Evolutionary conservation across 2,329 filamentous ascomycete genomes (phyloP), one percentile per base, ranked within the genome.

Genomic region (Dactylonectria macrodidyma): DNA sequence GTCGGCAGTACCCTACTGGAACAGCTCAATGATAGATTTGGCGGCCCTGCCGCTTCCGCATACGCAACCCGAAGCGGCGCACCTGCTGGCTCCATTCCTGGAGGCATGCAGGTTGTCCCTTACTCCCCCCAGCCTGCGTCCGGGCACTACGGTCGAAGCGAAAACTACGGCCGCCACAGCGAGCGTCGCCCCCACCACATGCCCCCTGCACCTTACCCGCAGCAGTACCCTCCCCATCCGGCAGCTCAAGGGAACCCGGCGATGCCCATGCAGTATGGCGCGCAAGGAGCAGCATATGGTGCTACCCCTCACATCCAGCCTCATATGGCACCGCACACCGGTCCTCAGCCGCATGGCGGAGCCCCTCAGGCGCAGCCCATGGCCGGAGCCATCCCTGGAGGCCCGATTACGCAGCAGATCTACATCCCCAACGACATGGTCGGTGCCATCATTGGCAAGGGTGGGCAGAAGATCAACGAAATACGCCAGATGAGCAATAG

Each of bases 391-490:
- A 90, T 83, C 87, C 78, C 81, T 5, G 84, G 82, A 12, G 81
- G 83, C 26, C 94, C 95, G 58, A 87, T 98, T 78, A 99, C 96
- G 3, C 96, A 99, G 83, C 96, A 99, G 83, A 99, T 99, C 74
- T 99, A 93, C 84, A 99, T 99, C 76, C 96, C 96, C 66, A 99
- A 99, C 80, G 96, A 99, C 78, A 98, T 99, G 96, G 96, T 99
- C 61, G 96, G 96, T 71, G 96, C 96, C 63, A 99, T 99, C 77
- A 99, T 99, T 76, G 96, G 96, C 78, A 99, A 99, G 85, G 96
- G 96, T 69, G 96, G 96, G 72, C 93, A 95, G 63, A 99, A 99
- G 89, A 99, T 99, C 87, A 99, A 99, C 80, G 96, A 99, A 84
- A 99, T 99, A 73, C 91, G 96, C 75, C 95, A 98, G 81, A 91